Evolutionary conservation across 2,329 filamentous ascomycete species (phyloP).

Genomic region (Diaporthe ampelina): DNA sequence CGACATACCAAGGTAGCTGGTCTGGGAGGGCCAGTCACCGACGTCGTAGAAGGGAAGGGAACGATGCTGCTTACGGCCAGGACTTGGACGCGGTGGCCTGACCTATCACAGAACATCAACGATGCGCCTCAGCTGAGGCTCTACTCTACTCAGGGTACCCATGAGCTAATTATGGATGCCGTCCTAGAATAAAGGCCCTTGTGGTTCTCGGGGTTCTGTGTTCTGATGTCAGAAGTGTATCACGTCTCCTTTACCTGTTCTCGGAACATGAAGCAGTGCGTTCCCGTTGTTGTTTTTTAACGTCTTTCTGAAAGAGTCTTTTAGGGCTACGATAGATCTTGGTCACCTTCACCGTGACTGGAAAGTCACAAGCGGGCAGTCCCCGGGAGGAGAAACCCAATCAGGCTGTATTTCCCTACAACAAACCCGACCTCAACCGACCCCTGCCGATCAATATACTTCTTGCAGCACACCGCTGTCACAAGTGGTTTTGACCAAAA

Average conservation of each 20-base stretch:
- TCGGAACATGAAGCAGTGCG: slow-evolving; percentile 9
- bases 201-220: slow-evolving; percentile 4
- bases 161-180: slow-evolving; percentile 35
- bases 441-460: slow-evolving; percentile 18
- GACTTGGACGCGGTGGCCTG: slow-evolving; percentile 6
- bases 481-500: background rate
- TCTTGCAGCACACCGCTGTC: background rate
- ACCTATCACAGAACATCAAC: slow-evolving; percentile 35
- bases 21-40: background rate
- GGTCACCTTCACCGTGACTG: background rate
- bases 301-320: background rate
- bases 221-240: slow-evolving; percentile 29
- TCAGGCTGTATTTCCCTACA: background rate
- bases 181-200: slow-evolving; percentile 15
- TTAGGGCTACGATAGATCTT: background rate
- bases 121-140: slow-evolving; percentile 40
- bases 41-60: slow-evolving; percentile 16
- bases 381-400: background rate
- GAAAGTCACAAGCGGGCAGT: background rate
- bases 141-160: slow-evolving; percentile 20
- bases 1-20: slow-evolving; percentile 25
- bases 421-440: background rate
- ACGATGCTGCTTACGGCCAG: slow-evolving; percentile 33
- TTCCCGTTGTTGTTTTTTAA: too few species aligned
- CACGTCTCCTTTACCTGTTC: background rate